Conservation (phyloP, 1,284 basidiomycete species). For the Pholiota adiposa region DNA sequence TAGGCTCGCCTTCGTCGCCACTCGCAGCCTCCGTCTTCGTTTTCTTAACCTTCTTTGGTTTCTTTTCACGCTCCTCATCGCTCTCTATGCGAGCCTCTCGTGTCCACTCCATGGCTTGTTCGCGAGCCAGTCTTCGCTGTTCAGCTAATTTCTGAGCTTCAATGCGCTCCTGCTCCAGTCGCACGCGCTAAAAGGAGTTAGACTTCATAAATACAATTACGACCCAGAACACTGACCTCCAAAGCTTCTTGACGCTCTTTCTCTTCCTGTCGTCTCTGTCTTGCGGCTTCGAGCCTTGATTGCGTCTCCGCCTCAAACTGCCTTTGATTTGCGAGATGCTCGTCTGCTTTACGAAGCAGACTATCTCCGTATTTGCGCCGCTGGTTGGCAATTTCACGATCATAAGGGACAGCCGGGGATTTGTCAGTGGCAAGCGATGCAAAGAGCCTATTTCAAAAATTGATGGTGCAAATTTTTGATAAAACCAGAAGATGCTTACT, state of each 20-base stretch:
- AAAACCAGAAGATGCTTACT: slow-evolving; percentile 49
- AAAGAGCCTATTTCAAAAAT: slow-evolving; percentile 64
- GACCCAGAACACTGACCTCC: slow-evolving; percentile 49
- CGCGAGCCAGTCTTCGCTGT: slow-evolving; percentile 73
- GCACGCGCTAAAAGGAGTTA: slow-evolving; percentile 45
- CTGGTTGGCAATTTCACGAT: slow-evolving; percentile 84
- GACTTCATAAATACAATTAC: background rate
- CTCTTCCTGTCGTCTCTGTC: slow-evolving; percentile 70
- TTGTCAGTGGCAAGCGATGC: slow-evolving; percentile 79
- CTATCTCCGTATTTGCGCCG: slow-evolving; percentile 86
- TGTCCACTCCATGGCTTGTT: slow-evolving; percentile 80
- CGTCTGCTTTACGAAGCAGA: slow-evolving; percentile 79
- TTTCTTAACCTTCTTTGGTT: slow-evolving; percentile 61
- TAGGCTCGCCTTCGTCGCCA: slow-evolving; percentile 62
- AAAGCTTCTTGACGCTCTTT: slow-evolving; percentile 59
- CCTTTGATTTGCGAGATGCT: slow-evolving; percentile 75
- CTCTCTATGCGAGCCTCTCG: slow-evolving; percentile 67
- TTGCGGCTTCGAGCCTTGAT: slow-evolving; percentile 75
- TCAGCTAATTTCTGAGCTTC: slow-evolving; percentile 76
- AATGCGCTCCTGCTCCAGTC: slow-evolving; percentile 58
- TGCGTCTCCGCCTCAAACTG: slow-evolving; percentile 77
- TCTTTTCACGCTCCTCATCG: slow-evolving; percentile 76
- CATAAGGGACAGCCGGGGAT: slow-evolving; percentile 79
- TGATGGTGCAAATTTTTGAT: background rate
- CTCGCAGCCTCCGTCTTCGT: slow-evolving; percentile 56